Conservation (phyloP, 768 basidiomycete genomes). For the Cyclocybe cylindracea region DNA sequence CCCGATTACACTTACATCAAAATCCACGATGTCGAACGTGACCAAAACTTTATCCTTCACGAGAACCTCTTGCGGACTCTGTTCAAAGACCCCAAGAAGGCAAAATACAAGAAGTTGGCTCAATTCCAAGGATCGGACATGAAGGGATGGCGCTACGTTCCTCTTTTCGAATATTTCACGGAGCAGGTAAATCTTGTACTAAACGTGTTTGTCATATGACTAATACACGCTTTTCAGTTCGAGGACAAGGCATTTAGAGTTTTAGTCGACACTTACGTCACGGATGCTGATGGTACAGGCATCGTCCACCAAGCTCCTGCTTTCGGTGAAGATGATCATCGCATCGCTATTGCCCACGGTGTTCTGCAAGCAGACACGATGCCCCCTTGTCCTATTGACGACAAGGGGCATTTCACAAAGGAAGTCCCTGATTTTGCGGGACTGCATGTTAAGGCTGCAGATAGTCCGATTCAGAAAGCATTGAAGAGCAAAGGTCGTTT, state of each 20-base stretch:
- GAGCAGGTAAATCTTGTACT: conserved; percentile 62
- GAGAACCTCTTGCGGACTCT: conserved; percentile 84
- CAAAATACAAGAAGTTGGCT: conserved; percentile 90
- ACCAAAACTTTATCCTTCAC: conserved; percentile 89
- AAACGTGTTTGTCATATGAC: neutral
- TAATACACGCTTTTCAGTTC: conserved; percentile 51
- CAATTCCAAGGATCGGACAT: conserved; percentile 89
- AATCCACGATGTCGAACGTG: conserved; percentile 86
- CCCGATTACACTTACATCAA: conserved; percentile 97
- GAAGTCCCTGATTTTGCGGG: conserved; percentile 92
- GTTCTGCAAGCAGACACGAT: conserved; percentile 86
- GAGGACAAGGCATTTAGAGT: conserved; percentile 91
- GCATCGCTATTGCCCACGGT: conserved; percentile 83
- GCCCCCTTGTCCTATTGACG: conserved; percentile 96
- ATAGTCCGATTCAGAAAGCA: conserved; percentile 90
- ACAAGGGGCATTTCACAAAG: conserved; percentile 82
- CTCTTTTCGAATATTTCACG: conserved; percentile 95
- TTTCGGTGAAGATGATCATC: conserved; percentile 98
- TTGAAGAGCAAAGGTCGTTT: conserved; percentile 87
- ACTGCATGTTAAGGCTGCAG: conserved; percentile 91
- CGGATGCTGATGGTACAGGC: conserved; percentile 91
- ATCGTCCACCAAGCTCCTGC: conserved; percentile 99
- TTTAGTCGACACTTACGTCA: conserved; percentile 90
- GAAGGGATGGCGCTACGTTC: conserved; percentile 95
- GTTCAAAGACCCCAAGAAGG: conserved; percentile 97